Evolutionary conservation across 495 filamentous ascomycete genomes (phyloP), one percentile per base, ranked within the genome.

Genomic region (Beverwykella pulmonaria): DNA sequence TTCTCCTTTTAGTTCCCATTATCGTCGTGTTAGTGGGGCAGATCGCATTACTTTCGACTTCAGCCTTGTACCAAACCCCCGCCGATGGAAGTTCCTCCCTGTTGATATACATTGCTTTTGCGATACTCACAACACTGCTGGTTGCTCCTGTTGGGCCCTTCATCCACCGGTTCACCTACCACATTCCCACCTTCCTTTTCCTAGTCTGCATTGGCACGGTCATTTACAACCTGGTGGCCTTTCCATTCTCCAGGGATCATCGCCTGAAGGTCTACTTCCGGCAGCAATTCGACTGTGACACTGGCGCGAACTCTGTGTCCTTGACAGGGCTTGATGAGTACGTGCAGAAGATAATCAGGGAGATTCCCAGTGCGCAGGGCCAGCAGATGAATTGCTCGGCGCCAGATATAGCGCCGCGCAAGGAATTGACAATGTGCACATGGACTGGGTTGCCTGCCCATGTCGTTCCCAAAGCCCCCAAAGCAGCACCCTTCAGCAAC

Each of bases 181-280:
- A 95, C 63, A 79, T 98, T 34, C 93, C 94, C 3, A 74, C 87
- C 0, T 86, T 93, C 67, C 73, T 97, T 22, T 81, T 96, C 50
- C 74, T 88, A 9, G 79, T 97, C 29, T 90, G 92, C 63, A 65
- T 85, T 44, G 90, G 83, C 27, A 96, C 92, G 14, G 75, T 93
- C 30, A 85, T 93, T 70, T 98, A 95, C 80, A 96, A 94, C 74
- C 84, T 97, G 12, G 77, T 81, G 23, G 93, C 90, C 6, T 96
- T 96, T 76, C 94, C 94, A 0, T 98, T 97, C 79, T 92, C 91
- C 0, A 79, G 82, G 29, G 79, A 86, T 44, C 90, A 84, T 68
- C 83, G 92, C 50, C 83, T 97, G 69, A 98, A 98, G 72, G 77
- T 92, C 46, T 95, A 87, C 77, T 98, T 97, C 78, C 75, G 88